Evolutionary conservation across 192 early-diverging fungal genomes (phyloP).

Genomic region (Coemansia sp.): DNA sequence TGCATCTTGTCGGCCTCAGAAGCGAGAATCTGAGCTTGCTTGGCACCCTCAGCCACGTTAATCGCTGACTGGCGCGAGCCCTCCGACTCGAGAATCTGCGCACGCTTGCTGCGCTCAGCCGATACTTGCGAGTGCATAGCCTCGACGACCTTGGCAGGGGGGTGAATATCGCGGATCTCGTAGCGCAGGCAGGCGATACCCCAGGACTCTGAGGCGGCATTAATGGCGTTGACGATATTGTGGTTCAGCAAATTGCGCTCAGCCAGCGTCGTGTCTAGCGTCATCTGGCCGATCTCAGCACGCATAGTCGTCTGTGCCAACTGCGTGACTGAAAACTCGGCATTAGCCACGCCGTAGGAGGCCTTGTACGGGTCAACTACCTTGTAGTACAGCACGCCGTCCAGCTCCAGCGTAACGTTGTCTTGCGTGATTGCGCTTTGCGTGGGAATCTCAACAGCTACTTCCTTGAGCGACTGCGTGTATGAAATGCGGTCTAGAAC

Average conservation of each 20-base stretch:
- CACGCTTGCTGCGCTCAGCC: conserved; percentile 93
- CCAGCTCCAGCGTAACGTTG: conserved; percentile 94
- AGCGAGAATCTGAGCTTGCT: conserved; percentile 88
- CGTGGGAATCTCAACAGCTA: conserved; percentile 88
- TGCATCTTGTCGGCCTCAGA: conserved; percentile 91
- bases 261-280: conserved; percentile 90
- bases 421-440: conserved; percentile 95
- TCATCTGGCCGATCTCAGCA: conserved; percentile 98
- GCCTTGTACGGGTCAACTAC: conserved; percentile 92
- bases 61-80: conserved; percentile 90
- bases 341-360: conserved; percentile 92
- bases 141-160: conserved; percentile 90
- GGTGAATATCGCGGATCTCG: conserved; percentile 95
- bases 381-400: conserved; percentile 96
- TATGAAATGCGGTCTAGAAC: conserved; percentile 87
- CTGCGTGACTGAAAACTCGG: conserved; percentile 93
- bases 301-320: conserved; percentile 99
- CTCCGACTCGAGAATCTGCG: conserved; percentile 89
- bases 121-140: conserved; percentile 98
- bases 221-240: conserved; percentile 95
- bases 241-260: conserved; percentile 91
- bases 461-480: conserved; percentile 94
- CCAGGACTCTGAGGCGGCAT: conserved; percentile 90
- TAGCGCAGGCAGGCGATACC: conserved; percentile 95
- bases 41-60: conserved; percentile 94